Evolutionary conservation across 768 basidiomycete genomes (phyloP), one percentile per base, ranked within the genome.

Genomic region (Termitomyces sp.): DNA sequence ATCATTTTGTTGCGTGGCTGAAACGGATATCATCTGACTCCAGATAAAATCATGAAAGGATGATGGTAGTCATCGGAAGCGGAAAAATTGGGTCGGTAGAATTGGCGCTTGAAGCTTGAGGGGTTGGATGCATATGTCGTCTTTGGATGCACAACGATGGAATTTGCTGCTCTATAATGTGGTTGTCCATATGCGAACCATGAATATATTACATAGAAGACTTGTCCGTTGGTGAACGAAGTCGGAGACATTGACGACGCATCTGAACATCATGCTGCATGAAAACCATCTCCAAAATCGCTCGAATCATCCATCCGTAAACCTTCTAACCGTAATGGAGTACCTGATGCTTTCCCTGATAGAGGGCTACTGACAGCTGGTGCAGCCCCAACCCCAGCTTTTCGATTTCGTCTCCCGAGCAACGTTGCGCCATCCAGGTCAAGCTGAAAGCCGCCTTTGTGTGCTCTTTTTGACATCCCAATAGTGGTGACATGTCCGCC

Each of bases 341-440:
- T 68, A n/a, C 65, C 67, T 38, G 66, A 60, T 5, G 66, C 61
- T 52, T 69, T 68, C 16, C 67, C 69, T 11, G 69, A 69, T 33
- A 78, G 62, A 7, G 78, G 73, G 56, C 75, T 77, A 22, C 62
- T 62, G 33, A 72, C 68, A 40, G 66, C 55, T 20, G 64, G 59
- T 11, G 54, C 62, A 28, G 60, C 65, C 20, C 67, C 65, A 44
- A 13, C 60, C 41, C 54, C 65, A 48, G 54, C 64, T 33, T 73
- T 76, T 59, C 73, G 78, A 63, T 85, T 84, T 58, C 90, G 74
- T 62, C 89, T 73, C 13, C 90, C 93, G 6, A 98, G 78, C 1
- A 98, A 72, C 3, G 96, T 98, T 24, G 97, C 92, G 57, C 80
- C 85, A 63, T 90, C 83, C 53, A 99, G 73, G 67, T 94, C 89